These are phyloP conservation scores for Candida mesenterica DNA, from an alignment of 1,139 yeast species.

Conservation along the genomic window DNA sequence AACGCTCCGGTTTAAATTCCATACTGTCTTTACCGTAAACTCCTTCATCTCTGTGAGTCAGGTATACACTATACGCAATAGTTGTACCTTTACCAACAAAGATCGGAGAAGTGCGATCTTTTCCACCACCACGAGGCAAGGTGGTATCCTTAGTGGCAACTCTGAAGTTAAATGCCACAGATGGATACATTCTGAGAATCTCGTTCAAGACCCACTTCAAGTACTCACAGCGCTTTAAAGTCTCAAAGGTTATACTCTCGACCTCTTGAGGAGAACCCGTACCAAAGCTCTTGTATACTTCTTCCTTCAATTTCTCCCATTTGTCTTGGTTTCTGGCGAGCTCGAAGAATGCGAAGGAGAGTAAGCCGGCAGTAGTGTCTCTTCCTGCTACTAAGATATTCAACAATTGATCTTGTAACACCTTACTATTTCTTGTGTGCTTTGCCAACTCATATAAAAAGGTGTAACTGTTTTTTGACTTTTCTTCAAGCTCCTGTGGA, in stretches of 20 bases:
- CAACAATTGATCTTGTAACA: constrained; percentile 52
- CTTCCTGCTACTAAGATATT: constrained; percentile 56
- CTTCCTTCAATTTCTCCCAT: constrained; percentile 38
- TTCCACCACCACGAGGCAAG: constrained; percentile 27
- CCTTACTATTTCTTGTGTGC: constrained; percentile 47
- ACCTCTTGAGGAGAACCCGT: constrained; percentile 18
- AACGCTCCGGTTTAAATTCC: constrained; percentile 23
- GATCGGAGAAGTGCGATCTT: constrained; percentile 18
- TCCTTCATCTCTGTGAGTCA: constrained; percentile 20
- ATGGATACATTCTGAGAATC: constrained; percentile 25
- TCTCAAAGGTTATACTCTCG: constrained; percentile 20
- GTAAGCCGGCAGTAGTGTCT: constrained; percentile 57
- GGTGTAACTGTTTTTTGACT: constrained; percentile 40
- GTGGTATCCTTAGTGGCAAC: constrained; percentile 25
- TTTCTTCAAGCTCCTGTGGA: constrained; percentile 32
- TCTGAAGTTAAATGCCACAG: constrained; percentile 26
- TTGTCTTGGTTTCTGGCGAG: constrained; percentile 44
- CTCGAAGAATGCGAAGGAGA: constrained; percentile 47
- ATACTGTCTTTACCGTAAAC: constrained; percentile 21
- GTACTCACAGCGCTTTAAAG: constrained; percentile 26
- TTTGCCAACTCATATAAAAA: constrained; percentile 52
- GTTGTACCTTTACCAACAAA: constrained; percentile 23
- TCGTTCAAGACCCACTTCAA: constrained; percentile 25
- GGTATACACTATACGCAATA: constrained; percentile 21
- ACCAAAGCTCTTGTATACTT: constrained; percentile 35